Percentiles rank a stretch among this genome's conserved stretches.
Conservation (phyloP, 2,329 filamentous ascomycete genomes). For the Pseudophaeomoniella oleicola region DNA sequence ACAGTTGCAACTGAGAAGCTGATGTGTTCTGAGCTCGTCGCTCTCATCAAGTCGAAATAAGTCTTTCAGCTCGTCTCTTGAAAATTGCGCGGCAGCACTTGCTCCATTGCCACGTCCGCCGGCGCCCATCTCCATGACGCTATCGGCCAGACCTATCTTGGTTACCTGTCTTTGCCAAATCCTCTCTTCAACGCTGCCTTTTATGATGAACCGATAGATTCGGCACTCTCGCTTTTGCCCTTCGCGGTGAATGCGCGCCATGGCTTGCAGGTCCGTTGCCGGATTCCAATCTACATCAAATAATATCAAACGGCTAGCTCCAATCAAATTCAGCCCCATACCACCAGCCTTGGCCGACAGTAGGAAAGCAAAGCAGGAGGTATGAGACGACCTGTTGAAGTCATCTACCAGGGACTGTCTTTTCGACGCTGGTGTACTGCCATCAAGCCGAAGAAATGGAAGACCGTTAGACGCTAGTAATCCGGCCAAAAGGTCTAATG, state of each 20-base stretch:
- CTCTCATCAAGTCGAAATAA: conserved; percentile 51
- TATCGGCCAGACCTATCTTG: conserved; percentile 56
- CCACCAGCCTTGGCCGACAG: conserved; percentile 61
- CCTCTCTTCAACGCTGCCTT: conserved; percentile 58
- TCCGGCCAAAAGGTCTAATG: conserved; percentile 50
- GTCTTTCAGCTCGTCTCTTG: conserved; percentile 49
- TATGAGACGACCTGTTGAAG: conserved; percentile 47
- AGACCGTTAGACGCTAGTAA: conserved; percentile 47
- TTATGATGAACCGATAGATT: conserved; percentile 55
- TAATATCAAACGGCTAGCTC: conserved; percentile 53
- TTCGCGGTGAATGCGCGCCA: conserved; percentile 60
- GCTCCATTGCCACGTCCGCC: conserved; percentile 26
- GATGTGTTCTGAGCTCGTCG: conserved; percentile 51
- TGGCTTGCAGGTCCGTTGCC: conserved; percentile 57
- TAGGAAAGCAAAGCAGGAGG: conserved; percentile 51
- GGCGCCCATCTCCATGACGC: conserved; percentile 45
- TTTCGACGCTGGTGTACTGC: conserved; percentile 47
- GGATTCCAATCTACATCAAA: conserved; percentile 70
- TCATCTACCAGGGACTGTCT: conserved; percentile 54
- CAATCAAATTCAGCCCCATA: conserved; percentile 55
- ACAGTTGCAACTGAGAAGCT: conserved; percentile 49
- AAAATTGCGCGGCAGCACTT: conserved; percentile 44
- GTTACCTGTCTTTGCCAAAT: conserved; percentile 61
- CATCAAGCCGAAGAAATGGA: conserved; percentile 53
- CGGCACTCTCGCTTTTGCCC: conserved; percentile 54